phyloP scores from a whole-genome alignment of 2,329 filamentous ascomycete species.

The Colletotrichum sp. region DNA sequence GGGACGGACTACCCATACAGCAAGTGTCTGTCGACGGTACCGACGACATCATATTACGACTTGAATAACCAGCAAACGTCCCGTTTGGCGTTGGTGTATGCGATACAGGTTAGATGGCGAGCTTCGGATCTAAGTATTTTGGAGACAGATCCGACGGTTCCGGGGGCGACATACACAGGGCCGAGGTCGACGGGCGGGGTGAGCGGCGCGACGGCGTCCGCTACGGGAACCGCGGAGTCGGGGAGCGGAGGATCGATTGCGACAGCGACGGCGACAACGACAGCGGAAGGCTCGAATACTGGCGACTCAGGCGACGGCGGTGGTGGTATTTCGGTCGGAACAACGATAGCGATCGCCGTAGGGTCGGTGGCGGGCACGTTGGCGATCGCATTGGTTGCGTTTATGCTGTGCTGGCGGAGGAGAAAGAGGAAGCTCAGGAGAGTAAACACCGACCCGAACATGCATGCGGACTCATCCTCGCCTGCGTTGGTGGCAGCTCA shows the following conservation, averaged over 20 bases:
- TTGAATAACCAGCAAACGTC: neutral
- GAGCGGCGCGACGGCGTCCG: neutral
- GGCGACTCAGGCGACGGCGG: neutral
- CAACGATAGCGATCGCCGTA: slow-evolving; percentile 10
- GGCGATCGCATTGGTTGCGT: neutral
- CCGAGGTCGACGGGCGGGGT: neutral
- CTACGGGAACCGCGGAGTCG: neutral
- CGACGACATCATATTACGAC: slow-evolving; percentile 3
- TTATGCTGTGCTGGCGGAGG: neutral
- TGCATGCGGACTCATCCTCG: neutral
- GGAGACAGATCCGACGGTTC: slow-evolving; percentile 23
- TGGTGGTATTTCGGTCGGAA: neutral
- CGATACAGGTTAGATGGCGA: slow-evolving; percentile 25
- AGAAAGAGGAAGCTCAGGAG: neutral
- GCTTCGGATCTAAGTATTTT: slow-evolving; percentile 21
- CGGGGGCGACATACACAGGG: slow-evolving; percentile 19
- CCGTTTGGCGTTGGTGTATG: slow-evolving; percentile 18
- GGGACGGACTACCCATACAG: slow-evolving; percentile 6
- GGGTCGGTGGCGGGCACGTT: slow-evolving; percentile 7
- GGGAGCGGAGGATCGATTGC: neutral
- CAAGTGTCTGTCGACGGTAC: slow-evolving; percentile 20
- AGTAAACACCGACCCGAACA: neutral
- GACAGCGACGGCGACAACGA: neutral
- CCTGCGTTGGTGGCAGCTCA: slow-evolving; percentile 1
- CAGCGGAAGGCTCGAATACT: neutral